phyloP scores from a whole-genome alignment of 1,284 basidiomycete species.

The Ceratobasidium sp. region DNA sequence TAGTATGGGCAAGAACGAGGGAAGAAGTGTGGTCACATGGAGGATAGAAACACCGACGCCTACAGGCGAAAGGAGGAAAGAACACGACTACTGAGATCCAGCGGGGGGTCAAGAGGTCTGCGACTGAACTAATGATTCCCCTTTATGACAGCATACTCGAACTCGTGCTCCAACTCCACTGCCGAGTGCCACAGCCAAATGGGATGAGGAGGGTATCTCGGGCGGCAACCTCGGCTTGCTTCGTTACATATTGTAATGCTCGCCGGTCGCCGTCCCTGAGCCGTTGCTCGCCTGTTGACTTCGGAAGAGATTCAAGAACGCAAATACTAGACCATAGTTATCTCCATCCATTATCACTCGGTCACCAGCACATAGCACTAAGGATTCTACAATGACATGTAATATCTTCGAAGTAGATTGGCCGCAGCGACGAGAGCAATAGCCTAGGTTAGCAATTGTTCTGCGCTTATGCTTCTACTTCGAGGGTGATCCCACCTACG shows the following conservation, averaged over 20 bases:
- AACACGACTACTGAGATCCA: not conserved
- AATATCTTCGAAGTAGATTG: too few relatives aligned
- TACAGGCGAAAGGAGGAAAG: constrained; percentile 17
- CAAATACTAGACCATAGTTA: too few relatives aligned
- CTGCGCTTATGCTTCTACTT: too few relatives aligned
- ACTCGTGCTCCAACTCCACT: not conserved
- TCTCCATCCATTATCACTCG: too few relatives aligned
- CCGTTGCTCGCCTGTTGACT: not conserved
- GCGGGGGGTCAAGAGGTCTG: constrained; percentile 9
- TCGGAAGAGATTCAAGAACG: too few relatives aligned
- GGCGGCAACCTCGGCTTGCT: constrained; percentile 2
- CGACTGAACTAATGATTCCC: not conserved
- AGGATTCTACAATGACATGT: too few relatives aligned
- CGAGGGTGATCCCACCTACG: too few relatives aligned
- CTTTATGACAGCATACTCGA: not conserved
- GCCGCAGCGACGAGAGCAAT: too few relatives aligned
- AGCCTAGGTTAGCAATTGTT: too few relatives aligned
- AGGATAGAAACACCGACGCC: constrained; percentile 10
- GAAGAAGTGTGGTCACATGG: constrained; percentile 24
- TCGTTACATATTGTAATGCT: not conserved
- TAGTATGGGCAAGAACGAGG: not conserved
- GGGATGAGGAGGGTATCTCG: constrained; percentile 11
- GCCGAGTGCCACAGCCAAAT: constrained; percentile 16
- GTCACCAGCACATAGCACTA: too few relatives aligned
- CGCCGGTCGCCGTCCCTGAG: not conserved